Evolutionary conservation across 2,329 filamentous ascomycete genomes (phyloP).

Genomic region (Ophiognomonia clavigignenti-juglandacearum): DNA sequence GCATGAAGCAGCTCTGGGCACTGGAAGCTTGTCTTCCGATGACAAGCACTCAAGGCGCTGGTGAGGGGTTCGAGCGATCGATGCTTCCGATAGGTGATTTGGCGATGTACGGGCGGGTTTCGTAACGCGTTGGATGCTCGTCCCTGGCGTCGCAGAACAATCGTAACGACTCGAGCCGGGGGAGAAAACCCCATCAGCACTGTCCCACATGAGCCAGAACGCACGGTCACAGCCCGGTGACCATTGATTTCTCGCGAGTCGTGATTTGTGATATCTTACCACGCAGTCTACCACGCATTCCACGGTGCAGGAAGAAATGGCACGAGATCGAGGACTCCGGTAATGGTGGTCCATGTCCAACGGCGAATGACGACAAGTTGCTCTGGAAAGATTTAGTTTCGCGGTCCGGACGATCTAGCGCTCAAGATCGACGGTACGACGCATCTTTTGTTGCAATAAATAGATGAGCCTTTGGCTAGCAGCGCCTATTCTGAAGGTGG

Average conservation of each 20-base stretch:
- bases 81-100: background rate
- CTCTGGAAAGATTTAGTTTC: background rate
- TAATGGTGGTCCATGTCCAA: background rate
- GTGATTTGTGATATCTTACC: background rate
- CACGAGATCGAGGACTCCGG: background rate
- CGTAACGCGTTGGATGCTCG: conserved; percentile 7
- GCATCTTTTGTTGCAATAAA: background rate
- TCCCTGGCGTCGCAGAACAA: conserved; percentile 13
- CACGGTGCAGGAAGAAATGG: background rate
- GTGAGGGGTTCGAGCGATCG: background rate
- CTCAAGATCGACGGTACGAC: background rate
- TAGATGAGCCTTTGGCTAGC: background rate
- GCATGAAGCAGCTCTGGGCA: conserved; percentile 1
- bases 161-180: conserved; percentile 6
- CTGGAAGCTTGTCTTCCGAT: conserved; percentile 1
- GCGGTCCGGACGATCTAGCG: background rate
- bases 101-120: background rate
- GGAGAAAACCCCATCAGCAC: conserved; percentile 6
- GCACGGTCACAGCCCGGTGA: conserved; percentile 11
- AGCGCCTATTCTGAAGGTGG: background rate
- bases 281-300: too few relatives aligned
- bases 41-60: too few relatives aligned
- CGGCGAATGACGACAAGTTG: background rate
- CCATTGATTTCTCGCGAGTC: background rate
- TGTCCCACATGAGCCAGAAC: conserved; percentile 10